Conservation (phyloP, 805 yeast species). For the Metschnikowia picachoensis region DNA sequence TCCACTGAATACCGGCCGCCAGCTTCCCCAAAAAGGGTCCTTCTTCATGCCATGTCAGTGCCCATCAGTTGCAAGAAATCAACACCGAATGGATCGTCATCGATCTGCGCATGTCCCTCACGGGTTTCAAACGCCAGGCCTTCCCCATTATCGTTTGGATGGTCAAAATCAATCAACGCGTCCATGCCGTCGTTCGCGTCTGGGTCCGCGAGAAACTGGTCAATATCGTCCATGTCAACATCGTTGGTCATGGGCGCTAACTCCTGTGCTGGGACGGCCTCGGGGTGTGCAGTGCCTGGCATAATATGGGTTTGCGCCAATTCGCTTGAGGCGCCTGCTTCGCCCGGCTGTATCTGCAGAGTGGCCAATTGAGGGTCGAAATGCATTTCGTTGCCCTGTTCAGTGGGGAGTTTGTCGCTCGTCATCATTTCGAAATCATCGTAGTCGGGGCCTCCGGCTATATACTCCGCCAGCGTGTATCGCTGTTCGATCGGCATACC, state of each 20-base stretch:
- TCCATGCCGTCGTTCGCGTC: conserved; percentile 16
- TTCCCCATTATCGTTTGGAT: conserved; percentile 5
- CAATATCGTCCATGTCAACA: conserved; percentile 18
- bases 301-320: too few species aligned
- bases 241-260: conserved; percentile 2
- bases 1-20: too few species aligned
- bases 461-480: too few species aligned
- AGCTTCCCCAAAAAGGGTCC: not conserved
- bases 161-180: conserved; percentile 19
- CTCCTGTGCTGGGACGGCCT: not conserved
- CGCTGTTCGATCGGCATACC: too few species aligned
- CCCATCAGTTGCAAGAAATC: conserved; percentile 34
- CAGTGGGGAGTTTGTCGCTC: not conserved
- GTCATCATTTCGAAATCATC: conserved; percentile 4
- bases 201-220: conserved; percentile 18
- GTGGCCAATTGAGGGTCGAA: not conserved
- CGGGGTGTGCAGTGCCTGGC: not conserved
- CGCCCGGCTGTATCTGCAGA: not conserved
- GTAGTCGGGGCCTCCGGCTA: conserved; percentile 2
- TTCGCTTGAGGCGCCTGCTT: too few species aligned
- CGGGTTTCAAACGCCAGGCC: conserved; percentile 9
- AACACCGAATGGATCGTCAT: conserved; percentile 32
- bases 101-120: conserved; percentile 16
- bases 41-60: conserved; percentile 26
- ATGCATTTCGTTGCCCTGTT: not conserved